Evolutionary conservation across 164 flowering plant species (phyloP).

Genomic region (Echeveria elegans): DNA sequence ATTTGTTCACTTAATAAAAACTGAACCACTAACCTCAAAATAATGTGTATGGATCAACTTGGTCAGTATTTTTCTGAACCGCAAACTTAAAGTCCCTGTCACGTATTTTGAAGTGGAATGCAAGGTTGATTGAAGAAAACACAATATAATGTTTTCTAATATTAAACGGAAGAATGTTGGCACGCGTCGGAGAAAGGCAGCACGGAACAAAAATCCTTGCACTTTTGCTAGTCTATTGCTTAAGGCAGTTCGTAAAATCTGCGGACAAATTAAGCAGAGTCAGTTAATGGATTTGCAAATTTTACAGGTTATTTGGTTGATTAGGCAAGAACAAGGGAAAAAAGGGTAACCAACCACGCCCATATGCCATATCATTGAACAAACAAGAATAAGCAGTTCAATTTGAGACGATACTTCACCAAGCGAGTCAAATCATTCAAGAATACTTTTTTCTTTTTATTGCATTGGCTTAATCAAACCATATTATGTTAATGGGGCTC

Average conservation of each 20-base stretch:
- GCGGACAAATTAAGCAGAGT: constrained; percentile 19
- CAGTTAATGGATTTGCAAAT: background rate
- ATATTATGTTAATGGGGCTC: no score
- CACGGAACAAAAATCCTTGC: constrained; percentile 94
- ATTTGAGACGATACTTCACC: no score
- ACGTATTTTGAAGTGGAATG: constrained; percentile 86
- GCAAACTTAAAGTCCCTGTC: constrained; percentile 82
- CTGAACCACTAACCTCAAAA: constrained; percentile 67
- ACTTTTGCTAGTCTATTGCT: constrained; percentile 98
- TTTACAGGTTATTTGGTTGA: background rate
- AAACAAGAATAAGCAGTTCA: background rate
- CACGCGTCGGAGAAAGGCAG: constrained; percentile 91
- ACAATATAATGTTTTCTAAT: constrained; percentile 77
- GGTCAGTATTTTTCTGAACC: constrained; percentile 85
- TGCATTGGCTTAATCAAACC: no score
- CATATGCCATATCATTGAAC: background rate
- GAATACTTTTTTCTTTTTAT: no score
- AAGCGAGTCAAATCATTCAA: no score
- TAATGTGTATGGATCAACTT: constrained; percentile 74
- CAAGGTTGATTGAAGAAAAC: constrained; percentile 81
- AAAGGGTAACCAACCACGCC: constrained; percentile 14
- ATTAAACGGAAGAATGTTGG: constrained; percentile 80
- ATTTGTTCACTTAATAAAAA: background rate
- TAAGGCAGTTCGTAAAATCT: constrained; percentile 80
- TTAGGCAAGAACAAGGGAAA: background rate